phyloP scores from a whole-genome alignment of 202 grass and related monocot genomes.

The Bolboschoenoplectus hybrid region DNA sequence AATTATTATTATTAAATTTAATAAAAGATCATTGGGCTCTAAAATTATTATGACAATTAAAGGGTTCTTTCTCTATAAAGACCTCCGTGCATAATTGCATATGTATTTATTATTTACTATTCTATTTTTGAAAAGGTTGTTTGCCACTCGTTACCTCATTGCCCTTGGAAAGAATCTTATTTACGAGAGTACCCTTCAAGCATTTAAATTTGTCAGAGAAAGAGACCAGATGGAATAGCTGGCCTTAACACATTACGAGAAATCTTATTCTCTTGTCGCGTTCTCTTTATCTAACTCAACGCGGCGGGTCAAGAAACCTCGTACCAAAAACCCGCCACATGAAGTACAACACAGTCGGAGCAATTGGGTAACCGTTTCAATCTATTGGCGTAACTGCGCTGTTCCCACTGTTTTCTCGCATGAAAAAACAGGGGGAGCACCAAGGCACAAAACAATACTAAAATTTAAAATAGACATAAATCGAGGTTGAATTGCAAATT shows the following conservation, averaged over 20 bases:
- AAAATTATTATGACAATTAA: too few species aligned
- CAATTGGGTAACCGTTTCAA: not conserved
- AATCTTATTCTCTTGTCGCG: not conserved
- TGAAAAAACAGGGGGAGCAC: conserved; percentile 5
- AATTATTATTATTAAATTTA: too few species aligned
- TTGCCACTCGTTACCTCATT: not conserved
- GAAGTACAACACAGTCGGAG: not conserved
- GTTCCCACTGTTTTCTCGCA: conserved; percentile 6
- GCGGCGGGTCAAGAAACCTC: not conserved
- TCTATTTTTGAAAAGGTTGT: too few species aligned
- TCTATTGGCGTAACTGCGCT: not conserved
- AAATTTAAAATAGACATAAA: not conserved
- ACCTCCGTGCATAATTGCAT: too few species aligned
- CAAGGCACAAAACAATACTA: not conserved
- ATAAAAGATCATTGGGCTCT: too few species aligned
- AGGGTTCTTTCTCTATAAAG: too few species aligned
- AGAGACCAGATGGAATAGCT: not conserved
- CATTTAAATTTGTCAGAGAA: not conserved
- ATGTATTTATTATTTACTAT: too few species aligned
- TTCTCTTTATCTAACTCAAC: not conserved
- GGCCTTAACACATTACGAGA: not conserved
- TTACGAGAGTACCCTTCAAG: not conserved
- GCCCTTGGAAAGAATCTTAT: not conserved
- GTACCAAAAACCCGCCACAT: not conserved
- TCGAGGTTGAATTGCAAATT: not conserved